These are phyloP conservation scores for Penicillium antarcticum DNA, from an alignment of 495 filamentous ascomycete genomes.

Conservation along the genomic window DNA sequence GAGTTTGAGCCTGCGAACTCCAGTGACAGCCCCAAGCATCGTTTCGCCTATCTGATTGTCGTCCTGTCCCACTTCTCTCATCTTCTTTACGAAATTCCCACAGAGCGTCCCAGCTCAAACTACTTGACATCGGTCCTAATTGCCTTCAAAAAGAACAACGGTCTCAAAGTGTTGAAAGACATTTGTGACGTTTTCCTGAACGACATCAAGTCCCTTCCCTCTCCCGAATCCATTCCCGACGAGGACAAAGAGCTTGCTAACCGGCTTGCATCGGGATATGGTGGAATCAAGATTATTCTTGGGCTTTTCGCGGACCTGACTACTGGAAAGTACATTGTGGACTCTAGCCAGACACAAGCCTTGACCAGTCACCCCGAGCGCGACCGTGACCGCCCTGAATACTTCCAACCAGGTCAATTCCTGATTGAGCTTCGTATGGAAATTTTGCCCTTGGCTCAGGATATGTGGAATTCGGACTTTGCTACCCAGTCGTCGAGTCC, in stretches of 20 bases:
- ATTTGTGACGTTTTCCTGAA: slow-evolving; percentile 71
- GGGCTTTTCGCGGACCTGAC: slow-evolving; percentile 73
- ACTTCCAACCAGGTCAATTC: slow-evolving; percentile 72
- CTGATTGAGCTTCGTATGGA: slow-evolving; percentile 82
- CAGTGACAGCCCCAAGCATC: slow-evolving; percentile 41
- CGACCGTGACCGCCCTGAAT: slow-evolving; percentile 58
- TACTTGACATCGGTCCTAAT: slow-evolving; percentile 77
- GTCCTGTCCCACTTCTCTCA: slow-evolving; percentile 74
- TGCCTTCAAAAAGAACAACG: slow-evolving; percentile 78
- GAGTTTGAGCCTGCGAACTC: slow-evolving; percentile 43
- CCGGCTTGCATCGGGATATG: slow-evolving; percentile 53
- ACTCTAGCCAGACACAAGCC: slow-evolving; percentile 64
- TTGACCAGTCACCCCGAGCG: slow-evolving; percentile 56
- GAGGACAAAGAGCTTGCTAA: slow-evolving; percentile 46
- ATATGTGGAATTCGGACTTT: slow-evolving; percentile 73
- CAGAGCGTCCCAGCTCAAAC: slow-evolving; percentile 58
- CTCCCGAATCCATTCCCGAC: slow-evolving; percentile 29
- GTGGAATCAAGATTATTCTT: slow-evolving; percentile 80
- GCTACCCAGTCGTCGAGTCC: slow-evolving; percentile 71
- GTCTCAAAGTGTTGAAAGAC: slow-evolving; percentile 67
- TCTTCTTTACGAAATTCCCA: slow-evolving; percentile 67
- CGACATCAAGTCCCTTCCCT: slow-evolving; percentile 55
- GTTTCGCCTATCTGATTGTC: slow-evolving; percentile 75
- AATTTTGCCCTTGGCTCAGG: slow-evolving; percentile 72
- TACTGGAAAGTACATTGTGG: slow-evolving; percentile 71